Evolutionary conservation across 148 eudicot genomes (phyloP).

Genomic region (Dysphania ambrosioides): DNA sequence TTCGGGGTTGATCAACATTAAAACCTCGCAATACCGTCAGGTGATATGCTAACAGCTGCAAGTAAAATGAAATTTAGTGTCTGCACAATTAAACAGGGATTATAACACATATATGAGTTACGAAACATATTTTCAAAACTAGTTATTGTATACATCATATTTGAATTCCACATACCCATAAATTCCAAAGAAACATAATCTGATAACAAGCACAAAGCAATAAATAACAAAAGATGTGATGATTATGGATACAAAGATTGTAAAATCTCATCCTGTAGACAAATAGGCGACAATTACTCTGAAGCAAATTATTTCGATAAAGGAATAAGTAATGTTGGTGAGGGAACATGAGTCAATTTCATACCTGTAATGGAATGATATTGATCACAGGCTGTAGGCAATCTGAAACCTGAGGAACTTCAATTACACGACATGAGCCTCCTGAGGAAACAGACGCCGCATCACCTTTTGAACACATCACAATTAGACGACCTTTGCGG

Average conservation of each 20-base stretch:
- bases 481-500: slow-evolving; percentile 88
- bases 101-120: neutral
- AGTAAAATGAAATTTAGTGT: slow-evolving; percentile 11
- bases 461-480: slow-evolving; percentile 88
- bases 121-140: neutral
- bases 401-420: slow-evolving; percentile 90
- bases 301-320: too few relatives aligned
- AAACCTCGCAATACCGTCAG: slow-evolving; percentile 84
- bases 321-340: too few relatives aligned
- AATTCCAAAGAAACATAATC: too few relatives aligned
- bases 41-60: slow-evolving; percentile 96
- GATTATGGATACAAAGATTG: neutral
- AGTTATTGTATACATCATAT: too few relatives aligned
- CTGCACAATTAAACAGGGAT: neutral
- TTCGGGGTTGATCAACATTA: slow-evolving; percentile 97
- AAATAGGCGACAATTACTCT: too few relatives aligned
- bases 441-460: slow-evolving; percentile 64
- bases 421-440: slow-evolving; percentile 73
- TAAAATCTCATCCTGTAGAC: neutral
- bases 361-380: slow-evolving; percentile 93
- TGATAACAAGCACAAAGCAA: too few relatives aligned
- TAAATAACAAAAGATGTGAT: too few relatives aligned
- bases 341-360: neutral
- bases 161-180: neutral
- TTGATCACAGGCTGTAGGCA: slow-evolving; percentile 97